A percentile compares a stretch with the other conserved stretches of the same genome.
These are phyloP conservation scores for Fraxinus quadrangulata DNA, from an alignment of 257 asterid genomes.

Conservation along the genomic window DNA sequence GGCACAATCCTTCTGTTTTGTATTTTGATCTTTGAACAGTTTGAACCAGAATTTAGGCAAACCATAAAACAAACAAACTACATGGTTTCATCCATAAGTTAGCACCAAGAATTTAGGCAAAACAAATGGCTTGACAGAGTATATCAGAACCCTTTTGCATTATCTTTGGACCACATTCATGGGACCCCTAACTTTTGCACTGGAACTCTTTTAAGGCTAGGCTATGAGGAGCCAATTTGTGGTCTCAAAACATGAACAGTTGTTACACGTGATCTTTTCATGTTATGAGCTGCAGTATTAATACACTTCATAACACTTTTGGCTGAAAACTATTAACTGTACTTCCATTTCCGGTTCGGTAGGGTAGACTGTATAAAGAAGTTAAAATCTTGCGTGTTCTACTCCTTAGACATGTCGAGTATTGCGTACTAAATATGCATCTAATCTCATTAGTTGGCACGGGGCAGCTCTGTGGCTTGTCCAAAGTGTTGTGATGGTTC, in stretches of 20 bases:
- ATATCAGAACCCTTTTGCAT: not conserved
- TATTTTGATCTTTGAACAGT: not conserved
- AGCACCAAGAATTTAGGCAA: not conserved
- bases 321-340: not conserved
- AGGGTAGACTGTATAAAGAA: not conserved
- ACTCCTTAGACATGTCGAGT: no score
- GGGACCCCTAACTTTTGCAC: conserved; percentile 15
- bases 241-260: conserved; percentile 8
- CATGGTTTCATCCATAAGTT: not conserved
- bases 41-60: not conserved
- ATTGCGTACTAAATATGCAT: not conserved
- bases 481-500: not conserved
- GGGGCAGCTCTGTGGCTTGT: not conserved
- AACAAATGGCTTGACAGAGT: not conserved
- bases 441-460: not conserved
- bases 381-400: not conserved
- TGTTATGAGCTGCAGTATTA: not conserved
- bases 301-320: not conserved
- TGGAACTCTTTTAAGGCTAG: not conserved
- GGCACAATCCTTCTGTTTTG: not conserved
- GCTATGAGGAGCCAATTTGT: conserved; percentile 12
- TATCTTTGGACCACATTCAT: conserved; percentile 26
- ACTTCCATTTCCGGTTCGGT: not conserved
- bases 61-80: not conserved
- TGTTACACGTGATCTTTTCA: conserved; percentile 20